Conservation (phyloP, 768 basidiomycete genomes). For the Boletus tomentosulus region DNA sequence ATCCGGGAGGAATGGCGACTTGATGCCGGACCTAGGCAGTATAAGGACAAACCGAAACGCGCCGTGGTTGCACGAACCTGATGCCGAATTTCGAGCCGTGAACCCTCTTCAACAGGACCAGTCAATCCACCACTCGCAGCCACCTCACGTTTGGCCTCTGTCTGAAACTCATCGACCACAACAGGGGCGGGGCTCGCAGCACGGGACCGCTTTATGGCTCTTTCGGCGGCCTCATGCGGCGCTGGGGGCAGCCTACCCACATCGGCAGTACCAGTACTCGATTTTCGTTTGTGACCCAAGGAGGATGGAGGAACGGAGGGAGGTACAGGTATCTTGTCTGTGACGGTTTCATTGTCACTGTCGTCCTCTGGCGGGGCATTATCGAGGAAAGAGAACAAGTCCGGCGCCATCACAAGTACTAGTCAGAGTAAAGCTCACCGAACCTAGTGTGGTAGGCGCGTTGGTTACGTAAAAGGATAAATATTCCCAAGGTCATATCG, state of each 20-base stretch:
- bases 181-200: conserved; percentile 65
- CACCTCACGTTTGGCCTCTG: conserved; percentile 88
- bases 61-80: conserved; percentile 42
- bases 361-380: conserved; percentile 21
- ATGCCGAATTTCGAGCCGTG: conserved; percentile 73
- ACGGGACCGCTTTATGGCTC: conserved; percentile 52
- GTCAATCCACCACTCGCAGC: conserved; percentile 85
- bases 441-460: neutral
- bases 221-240: conserved; percentile 29
- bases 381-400: conserved; percentile 31
- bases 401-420: conserved; percentile 22
- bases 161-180: conserved; percentile 91
- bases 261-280: conserved; percentile 7
- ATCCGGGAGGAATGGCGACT: conserved; percentile 92
- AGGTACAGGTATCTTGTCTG: neutral
- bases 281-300: conserved; percentile 24
- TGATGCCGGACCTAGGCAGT: conserved; percentile 77
- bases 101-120: conserved; percentile 62
- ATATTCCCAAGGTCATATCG: neutral
- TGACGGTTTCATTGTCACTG: conserved; percentile 21
- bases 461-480: neutral
- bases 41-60: conserved; percentile 5
- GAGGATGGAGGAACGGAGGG: neutral
- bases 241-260: conserved; percentile 2
- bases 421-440: neutral